phyloP scores from a whole-genome alignment of 768 basidiomycete genomes.

The Lepiota venenata region DNA sequence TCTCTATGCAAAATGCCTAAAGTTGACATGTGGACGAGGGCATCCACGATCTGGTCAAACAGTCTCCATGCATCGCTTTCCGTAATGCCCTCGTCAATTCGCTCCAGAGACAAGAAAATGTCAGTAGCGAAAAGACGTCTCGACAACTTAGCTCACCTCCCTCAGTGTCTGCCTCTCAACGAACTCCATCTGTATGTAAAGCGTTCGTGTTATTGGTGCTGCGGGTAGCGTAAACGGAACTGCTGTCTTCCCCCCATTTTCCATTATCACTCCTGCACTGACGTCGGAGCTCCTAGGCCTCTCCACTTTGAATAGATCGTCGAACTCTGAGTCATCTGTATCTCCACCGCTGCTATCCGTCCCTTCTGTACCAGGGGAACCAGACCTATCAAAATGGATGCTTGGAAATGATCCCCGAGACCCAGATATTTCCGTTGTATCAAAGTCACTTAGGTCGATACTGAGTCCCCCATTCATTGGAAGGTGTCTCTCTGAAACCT shows the following conservation, averaged over 20 bases:
- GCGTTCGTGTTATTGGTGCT: constrained; percentile 46
- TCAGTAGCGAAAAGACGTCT: neutral
- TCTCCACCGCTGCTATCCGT: constrained; percentile 33
- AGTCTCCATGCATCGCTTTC: constrained; percentile 89
- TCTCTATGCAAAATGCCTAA: constrained; percentile 87
- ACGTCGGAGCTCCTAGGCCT: no score
- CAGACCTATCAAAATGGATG: constrained; percentile 69
- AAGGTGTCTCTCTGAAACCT: constrained; percentile 27
- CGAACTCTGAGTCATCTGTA: constrained; percentile 37
- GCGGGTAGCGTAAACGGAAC: constrained; percentile 19
- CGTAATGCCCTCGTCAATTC: constrained; percentile 74
- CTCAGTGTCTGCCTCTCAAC: constrained; percentile 88
- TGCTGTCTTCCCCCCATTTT: constrained; percentile 18
- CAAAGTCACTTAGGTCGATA: constrained; percentile 60
- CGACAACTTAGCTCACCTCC: constrained; percentile 47
- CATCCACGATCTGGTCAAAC: constrained; percentile 88
- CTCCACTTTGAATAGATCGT: constrained; percentile 21
- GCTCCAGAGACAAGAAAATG: constrained; percentile 29
- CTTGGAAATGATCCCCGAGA: constrained; percentile 74
- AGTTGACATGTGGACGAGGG: constrained; percentile 85
- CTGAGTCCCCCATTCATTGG: constrained; percentile 55
- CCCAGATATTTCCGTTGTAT: constrained; percentile 46
- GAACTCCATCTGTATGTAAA: constrained; percentile 98
- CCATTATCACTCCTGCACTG: no score
- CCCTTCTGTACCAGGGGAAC: constrained; percentile 28